Base-by-base conservation (phyloP, 208 protist species). In the Leishmania arabica region DNA sequence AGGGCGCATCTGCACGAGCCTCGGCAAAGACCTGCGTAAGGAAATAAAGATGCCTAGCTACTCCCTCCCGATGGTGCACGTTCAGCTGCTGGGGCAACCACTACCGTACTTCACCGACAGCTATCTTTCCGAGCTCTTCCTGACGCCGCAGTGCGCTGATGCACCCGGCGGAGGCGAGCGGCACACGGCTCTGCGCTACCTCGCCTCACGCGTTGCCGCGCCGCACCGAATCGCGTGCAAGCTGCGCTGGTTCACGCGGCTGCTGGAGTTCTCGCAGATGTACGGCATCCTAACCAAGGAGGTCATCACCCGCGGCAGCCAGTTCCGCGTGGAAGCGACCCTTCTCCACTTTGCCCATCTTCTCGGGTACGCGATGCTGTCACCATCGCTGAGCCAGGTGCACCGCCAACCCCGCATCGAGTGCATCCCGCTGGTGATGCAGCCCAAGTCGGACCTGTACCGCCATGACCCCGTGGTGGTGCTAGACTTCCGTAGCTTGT, bases 401-500 rank as follows among this genome's bases (percentile, higher is more conserved):
- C 85, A 89, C 71, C 77, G 68, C 1, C 94, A 97, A 83, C 90
- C 90, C 3, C 89, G 92, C 69, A 90, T 96, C 78, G 86, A 93
- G 79, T 90, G 88, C 54, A 92, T 97, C 62, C 93, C 96, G 53
- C 86, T 98, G 34, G 87, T 98, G 21, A 86, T 98, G 87, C 84
- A 96, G 79, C 96, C 96, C 11, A 72, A 77, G 31, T 89, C 84
- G 60, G 90, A 86, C 51, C 89, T 95, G 75, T 97, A 97, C 84
- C 62, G 84, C 27, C 75, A 87, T 34, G 93, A 97, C 78, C 99
- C 99, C 4, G 95, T 99, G 74, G 92, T 99, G 21, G 99, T 99
- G 24, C 92, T 99, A 0, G 99, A 99, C 94, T 99, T 99, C 86
- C 95, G 98, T 21, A 99, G 98, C 68, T 93, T 99, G 64, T 99